Conservation (phyloP, 192 early-diverging fungal genomes). For the Coemansia pectinata region DNA sequence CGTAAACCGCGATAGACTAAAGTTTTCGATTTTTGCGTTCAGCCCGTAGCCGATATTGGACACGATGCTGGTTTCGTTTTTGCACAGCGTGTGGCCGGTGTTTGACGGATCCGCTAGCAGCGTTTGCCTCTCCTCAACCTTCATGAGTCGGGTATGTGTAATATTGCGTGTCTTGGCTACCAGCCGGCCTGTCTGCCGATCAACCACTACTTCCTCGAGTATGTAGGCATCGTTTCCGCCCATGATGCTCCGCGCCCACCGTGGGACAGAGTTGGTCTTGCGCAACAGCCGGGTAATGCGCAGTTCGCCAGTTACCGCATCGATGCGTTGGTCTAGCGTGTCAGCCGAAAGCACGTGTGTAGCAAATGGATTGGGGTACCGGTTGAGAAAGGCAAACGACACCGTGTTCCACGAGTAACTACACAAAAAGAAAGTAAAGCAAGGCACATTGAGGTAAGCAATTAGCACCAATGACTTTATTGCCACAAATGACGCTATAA, state of each 20-base stretch:
- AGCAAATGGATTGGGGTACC: conserved; percentile 98
- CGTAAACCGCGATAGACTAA: conserved; percentile 83
- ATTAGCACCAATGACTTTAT: not conserved
- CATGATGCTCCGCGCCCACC: conserved; percentile 82
- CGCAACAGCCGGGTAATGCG: conserved; percentile 86
- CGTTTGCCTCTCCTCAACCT: conserved; percentile 90
- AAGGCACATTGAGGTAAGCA: too few species aligned
- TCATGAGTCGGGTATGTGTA: conserved; percentile 89
- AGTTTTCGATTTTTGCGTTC: conserved; percentile 79
- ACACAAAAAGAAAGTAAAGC: conserved; percentile 9
- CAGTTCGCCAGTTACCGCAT: conserved; percentile 75
- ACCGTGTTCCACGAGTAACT: conserved; percentile 79
- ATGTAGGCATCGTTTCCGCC: conserved; percentile 85
- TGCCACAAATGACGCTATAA: not conserved
- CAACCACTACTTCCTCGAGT: conserved; percentile 85
- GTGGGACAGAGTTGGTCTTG: conserved; percentile 85
- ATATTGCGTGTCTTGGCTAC: conserved; percentile 84
- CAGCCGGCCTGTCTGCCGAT: conserved; percentile 77
- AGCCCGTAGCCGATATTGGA: conserved; percentile 87
- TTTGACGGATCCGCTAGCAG: conserved; percentile 58
- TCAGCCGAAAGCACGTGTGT: conserved; percentile 91
- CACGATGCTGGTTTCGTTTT: conserved; percentile 82
- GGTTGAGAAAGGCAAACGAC: conserved; percentile 86
- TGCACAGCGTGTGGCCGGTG: conserved; percentile 67
- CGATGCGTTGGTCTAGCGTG: conserved; percentile 86